Conservation (phyloP, 495 filamentous ascomycete genomes). For the Xylaria curta region DNA sequence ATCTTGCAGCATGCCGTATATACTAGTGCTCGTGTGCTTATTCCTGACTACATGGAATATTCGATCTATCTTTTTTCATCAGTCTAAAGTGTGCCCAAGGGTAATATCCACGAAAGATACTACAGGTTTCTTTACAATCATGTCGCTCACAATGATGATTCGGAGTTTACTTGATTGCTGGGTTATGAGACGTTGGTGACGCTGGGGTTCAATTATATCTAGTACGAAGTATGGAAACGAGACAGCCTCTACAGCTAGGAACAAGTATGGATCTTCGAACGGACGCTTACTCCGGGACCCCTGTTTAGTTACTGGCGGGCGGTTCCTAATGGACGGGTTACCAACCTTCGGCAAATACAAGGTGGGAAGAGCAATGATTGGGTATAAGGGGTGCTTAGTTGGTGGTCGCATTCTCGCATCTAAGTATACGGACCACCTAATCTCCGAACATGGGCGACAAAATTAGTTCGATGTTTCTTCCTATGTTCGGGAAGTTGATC, state of each 20-base stretch:
- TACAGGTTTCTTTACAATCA: not conserved
- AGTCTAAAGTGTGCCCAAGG: not conserved
- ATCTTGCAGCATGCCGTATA: conserved; percentile 1
- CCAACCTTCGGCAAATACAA: not conserved
- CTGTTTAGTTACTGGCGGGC: not conserved
- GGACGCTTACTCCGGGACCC: not conserved
- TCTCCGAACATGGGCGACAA: too few relatives aligned
- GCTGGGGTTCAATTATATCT: not conserved
- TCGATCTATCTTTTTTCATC: not conserved
- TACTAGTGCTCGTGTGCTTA: not conserved
- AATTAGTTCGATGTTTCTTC: not conserved
- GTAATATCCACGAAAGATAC: not conserved
- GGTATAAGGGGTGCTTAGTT: not conserved
- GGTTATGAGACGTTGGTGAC: not conserved
- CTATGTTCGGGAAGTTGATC: not conserved
- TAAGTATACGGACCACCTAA: too few relatives aligned
- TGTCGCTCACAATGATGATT: not conserved
- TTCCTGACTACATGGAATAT: not conserved
- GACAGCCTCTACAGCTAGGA: not conserved
- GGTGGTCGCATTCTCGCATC: not conserved
- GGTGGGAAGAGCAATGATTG: not conserved
- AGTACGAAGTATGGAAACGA: not conserved
- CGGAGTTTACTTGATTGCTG: not conserved
- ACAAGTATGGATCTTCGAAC: not conserved
- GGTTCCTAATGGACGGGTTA: not conserved